A percentile compares a stretch with the other conserved stretches of the same genome.
phyloP scores from a whole-genome alignment of 495 filamentous ascomycete species.

The Penicillium mononematosum region DNA sequence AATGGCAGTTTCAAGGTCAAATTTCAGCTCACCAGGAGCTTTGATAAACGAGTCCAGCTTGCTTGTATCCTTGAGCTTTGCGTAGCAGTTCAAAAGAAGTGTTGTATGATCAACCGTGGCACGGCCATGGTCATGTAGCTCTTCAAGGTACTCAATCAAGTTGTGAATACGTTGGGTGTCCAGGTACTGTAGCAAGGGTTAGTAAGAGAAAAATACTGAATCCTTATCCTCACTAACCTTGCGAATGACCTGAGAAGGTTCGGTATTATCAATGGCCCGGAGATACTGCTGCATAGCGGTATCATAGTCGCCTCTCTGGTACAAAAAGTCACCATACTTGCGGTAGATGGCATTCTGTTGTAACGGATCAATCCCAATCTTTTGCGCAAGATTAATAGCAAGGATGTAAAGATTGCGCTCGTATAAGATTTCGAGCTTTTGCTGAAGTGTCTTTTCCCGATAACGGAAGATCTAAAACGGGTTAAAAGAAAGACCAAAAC shows the following conservation, averaged over 20 bases:
- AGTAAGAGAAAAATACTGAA: slow-evolving; percentile 5
- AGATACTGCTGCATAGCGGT: slow-evolving; percentile 98
- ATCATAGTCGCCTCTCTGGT: slow-evolving; percentile 92
- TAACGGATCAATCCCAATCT: slow-evolving; percentile 68
- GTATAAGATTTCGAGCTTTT: slow-evolving; percentile 91
- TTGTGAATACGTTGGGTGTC: slow-evolving; percentile 97
- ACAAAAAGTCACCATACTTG: slow-evolving; percentile 93
- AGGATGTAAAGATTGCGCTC: slow-evolving; percentile 88
- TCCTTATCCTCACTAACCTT: slow-evolving; percentile 54
- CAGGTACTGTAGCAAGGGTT: slow-evolving; percentile 60
- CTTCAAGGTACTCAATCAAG: slow-evolving; percentile 95
- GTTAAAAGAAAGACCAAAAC: slow-evolving; percentile 11
- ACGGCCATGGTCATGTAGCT: slow-evolving; percentile 89
- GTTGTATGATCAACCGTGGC: slow-evolving; percentile 97
- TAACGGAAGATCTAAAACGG: slow-evolving; percentile 72
- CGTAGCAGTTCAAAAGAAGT: slow-evolving; percentile 92
- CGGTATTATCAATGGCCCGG: slow-evolving; percentile 90
- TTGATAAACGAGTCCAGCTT: slow-evolving; percentile 97
- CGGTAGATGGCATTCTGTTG: slow-evolving; percentile 91
- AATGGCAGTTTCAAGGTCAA: slow-evolving; percentile 96
- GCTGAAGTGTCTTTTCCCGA: slow-evolving; percentile 85
- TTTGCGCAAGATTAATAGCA: slow-evolving; percentile 91
- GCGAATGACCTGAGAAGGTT: slow-evolving; percentile 90
- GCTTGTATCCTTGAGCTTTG: slow-evolving; percentile 91
- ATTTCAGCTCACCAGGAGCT: slow-evolving; percentile 89